Conservation (phyloP, 202 grass and related monocot species). For the Bolboschoenoplectus hybrid region DNA sequence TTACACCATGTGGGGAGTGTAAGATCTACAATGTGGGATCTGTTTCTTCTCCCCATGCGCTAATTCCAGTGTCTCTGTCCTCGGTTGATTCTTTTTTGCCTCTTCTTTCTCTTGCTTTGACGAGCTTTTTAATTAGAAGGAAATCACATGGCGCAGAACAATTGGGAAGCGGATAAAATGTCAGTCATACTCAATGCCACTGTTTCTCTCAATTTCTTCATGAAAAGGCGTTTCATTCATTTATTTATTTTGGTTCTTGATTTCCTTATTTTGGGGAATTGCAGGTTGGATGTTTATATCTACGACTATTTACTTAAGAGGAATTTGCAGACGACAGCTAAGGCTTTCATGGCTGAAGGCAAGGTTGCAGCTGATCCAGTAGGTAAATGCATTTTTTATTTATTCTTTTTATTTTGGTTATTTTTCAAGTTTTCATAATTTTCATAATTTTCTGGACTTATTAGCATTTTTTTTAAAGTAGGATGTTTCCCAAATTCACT, state of each 20-base stretch:
- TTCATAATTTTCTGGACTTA: not conserved
- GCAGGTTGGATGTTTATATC: slow-evolving; percentile 99
- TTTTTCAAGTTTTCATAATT: not conserved
- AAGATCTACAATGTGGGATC: slow-evolving; percentile 39
- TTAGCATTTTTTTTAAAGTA: not conserved
- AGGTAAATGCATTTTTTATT: slow-evolving; percentile 58
- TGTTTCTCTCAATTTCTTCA: not conserved
- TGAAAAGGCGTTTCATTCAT: not conserved
- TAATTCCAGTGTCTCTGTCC: not conserved
- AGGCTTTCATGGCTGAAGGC: slow-evolving; percentile 96
- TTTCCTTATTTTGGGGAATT: slow-evolving; percentile 37
- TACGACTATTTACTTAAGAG: slow-evolving; percentile 93
- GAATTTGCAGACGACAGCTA: slow-evolving; percentile 91
- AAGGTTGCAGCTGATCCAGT: slow-evolving; percentile 97
- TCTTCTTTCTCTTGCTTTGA: slow-evolving; percentile 19
- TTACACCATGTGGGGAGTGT: not conserved
- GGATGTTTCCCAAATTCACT: not conserved
- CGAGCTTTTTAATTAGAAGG: slow-evolving; percentile 26
- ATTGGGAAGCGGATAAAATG: slow-evolving; percentile 96
- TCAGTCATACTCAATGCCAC: slow-evolving; percentile 43
- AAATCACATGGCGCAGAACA: slow-evolving; percentile 86
- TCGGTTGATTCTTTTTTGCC: not conserved
- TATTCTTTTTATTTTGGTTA: slow-evolving; percentile 28
- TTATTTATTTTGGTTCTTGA: slow-evolving; percentile 9
- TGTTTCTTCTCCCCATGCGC: not conserved